Base-by-base conservation (phyloP, 169 alveolate genomes). In the Neospora caninum region DNA sequence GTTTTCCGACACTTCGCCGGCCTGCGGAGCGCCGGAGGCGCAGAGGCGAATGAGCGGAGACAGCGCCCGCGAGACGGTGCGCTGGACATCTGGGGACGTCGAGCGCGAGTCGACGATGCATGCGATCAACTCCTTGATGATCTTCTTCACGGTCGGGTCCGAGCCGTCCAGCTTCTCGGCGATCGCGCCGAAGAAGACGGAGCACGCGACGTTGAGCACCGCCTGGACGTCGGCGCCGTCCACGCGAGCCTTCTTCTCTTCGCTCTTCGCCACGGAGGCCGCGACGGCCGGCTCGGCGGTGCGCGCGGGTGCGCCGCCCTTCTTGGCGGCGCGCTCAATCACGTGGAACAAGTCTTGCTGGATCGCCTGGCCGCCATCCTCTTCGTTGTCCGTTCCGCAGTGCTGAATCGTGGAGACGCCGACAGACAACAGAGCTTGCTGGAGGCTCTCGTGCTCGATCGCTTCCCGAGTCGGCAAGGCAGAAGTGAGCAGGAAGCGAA, bases 381-480 rank as follows among this genome's bases (percentile, higher is more conserved):
- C 80, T 49, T 82, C 94, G 64, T 36, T 43, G 4, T n/a, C 80
- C 43, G 92, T 49, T 20, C 34, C n/a, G 91, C 38, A 80, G 91
- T 67, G 31, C 34, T 88, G 94, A n/a, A 91, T 91, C 2, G 91
- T 58, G 20, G 86, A 64, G 42, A 80, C 91, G 20, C 94, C 94
- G 34, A 91, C 94, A 39, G 94, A 91, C 67, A 91, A 86, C 84
- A 91, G 91, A 70, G 27, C 80, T 86, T 91, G 94, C 91, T 91
- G 94, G 91, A 91, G 94, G 80, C 7, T 49, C 73, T 86, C 82
- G n/a, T 54, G 70, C 0, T 69, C 91, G 0, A 82, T 36, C 4
- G 91, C 91, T 0, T 80, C 94, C 27, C 84, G 73, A 0, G 64
- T 16, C 0, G 70, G 0, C 13, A 91, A 45, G 27, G 84, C 91